Evolutionary conservation across 129 eudicot species (phyloP), one percentile per base, ranked within the genome.

Genomic region (Centaurea solstitialis): DNA sequence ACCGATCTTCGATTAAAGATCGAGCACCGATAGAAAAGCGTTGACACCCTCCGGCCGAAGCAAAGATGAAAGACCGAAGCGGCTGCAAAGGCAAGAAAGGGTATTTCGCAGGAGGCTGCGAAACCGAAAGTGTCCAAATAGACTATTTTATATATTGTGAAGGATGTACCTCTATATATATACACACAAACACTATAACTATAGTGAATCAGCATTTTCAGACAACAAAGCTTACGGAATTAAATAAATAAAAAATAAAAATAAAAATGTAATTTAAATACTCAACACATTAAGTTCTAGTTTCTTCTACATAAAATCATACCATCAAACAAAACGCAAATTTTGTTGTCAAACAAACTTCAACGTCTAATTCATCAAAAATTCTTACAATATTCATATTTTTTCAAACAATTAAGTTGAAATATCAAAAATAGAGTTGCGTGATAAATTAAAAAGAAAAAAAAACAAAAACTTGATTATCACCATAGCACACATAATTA

Each of bases 301-400:
- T 33, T 33, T 35, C 9, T 57, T 70, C 50, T n/a, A 70, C 74
- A 37, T 70, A 70, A 70, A 70, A 70, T 70, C 74, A 70, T n/a
- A 70, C 43, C 43, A 30, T 69, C 15, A 70, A 70, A 70, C 26
- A 70, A 70, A 7, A 69, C 6, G 21, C 40, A 18, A 33, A 37
- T 70, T 9, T 69, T 22, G 10, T 28, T 15, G 13, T 9, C 24
- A 35, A 70, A 70, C 40, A 37, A 70, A 70, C 50, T 30, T 69
- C 73, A 69, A 3, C 11, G 7, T 70, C 26, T 23, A 3, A 35
- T 17, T 70, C 9, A 11, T 70, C 22, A 70, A 70, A 35, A 33
- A 70, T 24, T 10, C n/a, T 70, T 33, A 7, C 20, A 33, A 70
- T 35, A 17, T 9, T 70, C 45, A 15, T 69, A 57, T 57, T 3